Conservation (phyloP, 768 basidiomycete species). For the Serendipita vermifera region DNA sequence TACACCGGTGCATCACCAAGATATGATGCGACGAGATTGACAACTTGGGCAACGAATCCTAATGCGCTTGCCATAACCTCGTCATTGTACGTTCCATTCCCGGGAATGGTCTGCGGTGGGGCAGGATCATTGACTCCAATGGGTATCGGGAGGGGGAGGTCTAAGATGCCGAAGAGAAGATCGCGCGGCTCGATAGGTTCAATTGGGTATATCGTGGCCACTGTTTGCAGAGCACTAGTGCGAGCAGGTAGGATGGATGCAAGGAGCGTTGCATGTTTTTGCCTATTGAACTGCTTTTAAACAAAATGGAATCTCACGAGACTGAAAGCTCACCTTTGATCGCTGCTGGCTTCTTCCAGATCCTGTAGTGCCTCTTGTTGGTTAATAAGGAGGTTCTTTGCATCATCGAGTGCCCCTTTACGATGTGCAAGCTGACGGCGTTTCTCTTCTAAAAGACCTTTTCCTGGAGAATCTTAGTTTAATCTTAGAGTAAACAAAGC, state of each 20-base stretch:
- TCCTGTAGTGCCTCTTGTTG: too few relatives aligned
- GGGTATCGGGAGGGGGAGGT: conserved; percentile 85
- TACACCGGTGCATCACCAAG: conserved; percentile 67
- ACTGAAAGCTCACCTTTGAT: conserved; percentile 27
- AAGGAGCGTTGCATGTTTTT: conserved; percentile 34
- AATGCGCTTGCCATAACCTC: conserved; percentile 79
- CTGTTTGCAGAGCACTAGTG: conserved; percentile 50
- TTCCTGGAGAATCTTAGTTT: conserved; percentile 27
- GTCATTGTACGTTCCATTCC: conserved; percentile 65
- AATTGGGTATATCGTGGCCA: conserved; percentile 79
- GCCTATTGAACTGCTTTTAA: conserved; percentile 29
- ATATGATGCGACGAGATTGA: conserved; percentile 71
- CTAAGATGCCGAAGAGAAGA: conserved; percentile 78
- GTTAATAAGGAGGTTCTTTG: conserved; percentile 20
- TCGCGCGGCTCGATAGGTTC: conserved; percentile 71
- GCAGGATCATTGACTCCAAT: conserved; percentile 59
- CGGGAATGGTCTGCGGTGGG: conserved; percentile 57
- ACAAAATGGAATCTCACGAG: conserved; percentile 6
- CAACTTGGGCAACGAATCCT: conserved; percentile 78
- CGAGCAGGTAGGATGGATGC: conserved; percentile 40
- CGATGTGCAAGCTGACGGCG: background rate
- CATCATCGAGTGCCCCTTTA: conserved; percentile 22
- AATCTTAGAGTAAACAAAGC: too few relatives aligned
- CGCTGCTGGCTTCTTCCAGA: too few relatives aligned
- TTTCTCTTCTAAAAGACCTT: conserved; percentile 15